These are phyloP conservation scores for Lagenaria siceraria DNA, from an alignment of 306 rosid genomes.

Conservation along the genomic window DNA sequence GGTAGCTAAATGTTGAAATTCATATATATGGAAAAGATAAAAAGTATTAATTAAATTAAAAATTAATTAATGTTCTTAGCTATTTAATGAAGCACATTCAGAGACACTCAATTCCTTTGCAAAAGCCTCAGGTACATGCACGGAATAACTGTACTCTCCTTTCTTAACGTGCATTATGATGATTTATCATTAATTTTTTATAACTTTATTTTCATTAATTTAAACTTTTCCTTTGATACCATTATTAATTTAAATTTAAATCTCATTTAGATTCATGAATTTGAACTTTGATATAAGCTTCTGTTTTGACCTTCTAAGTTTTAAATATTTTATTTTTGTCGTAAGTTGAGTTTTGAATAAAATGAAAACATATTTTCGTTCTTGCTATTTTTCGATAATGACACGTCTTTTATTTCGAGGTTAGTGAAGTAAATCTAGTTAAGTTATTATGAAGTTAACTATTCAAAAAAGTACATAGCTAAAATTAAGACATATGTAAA, in stretches of 20 bases:
- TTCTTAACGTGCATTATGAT: background rate
- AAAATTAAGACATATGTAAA: too few species aligned
- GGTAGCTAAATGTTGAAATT: too few species aligned
- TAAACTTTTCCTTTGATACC: background rate
- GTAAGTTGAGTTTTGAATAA: background rate
- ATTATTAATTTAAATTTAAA: background rate
- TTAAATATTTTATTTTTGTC: background rate
- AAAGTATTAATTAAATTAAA: background rate
- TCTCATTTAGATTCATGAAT: background rate
- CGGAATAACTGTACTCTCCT: background rate
- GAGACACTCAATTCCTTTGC: background rate
- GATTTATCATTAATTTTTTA: background rate
- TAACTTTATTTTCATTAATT: background rate
- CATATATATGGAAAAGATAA: too few species aligned
- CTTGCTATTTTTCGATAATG: too few species aligned
- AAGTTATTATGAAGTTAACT: too few species aligned
- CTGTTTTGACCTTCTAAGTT: background rate
- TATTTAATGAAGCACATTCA: background rate
- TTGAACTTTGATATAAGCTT: background rate
- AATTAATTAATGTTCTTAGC: background rate
- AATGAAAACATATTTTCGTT: too few species aligned
- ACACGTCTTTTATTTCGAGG: too few species aligned
- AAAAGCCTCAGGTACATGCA: background rate
- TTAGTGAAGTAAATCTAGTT: too few species aligned
- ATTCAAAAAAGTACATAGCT: too few species aligned